phyloP scores from a whole-genome alignment of 306 rosid species.

The Myrica gale region DNA sequence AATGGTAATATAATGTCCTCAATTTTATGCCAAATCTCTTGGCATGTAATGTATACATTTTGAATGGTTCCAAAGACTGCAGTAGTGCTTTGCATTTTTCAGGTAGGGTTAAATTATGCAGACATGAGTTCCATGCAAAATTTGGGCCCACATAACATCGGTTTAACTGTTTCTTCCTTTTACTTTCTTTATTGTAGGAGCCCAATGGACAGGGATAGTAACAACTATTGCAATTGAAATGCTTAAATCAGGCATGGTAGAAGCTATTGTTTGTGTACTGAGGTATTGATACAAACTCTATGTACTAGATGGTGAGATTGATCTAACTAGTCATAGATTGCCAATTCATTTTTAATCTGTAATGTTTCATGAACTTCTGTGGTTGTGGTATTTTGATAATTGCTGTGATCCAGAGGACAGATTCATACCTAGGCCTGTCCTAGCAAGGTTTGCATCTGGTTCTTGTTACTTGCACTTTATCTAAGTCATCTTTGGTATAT shows the following conservation, averaged over 20 bases:
- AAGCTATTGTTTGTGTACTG: conserved; percentile 93
- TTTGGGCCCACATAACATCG: not conserved
- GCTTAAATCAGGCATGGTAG: conserved; percentile 97
- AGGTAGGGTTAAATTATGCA: not conserved
- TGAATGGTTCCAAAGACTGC: not conserved
- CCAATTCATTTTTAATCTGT: conserved; percentile 18
- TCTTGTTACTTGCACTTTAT: conserved; percentile 16
- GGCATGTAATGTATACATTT: not conserved
- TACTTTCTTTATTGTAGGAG: conserved; percentile 50
- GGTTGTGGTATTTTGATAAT: conserved; percentile 17
- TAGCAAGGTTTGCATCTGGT: conserved; percentile 72
- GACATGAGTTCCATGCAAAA: not conserved
- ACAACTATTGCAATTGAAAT: conserved; percentile 93
- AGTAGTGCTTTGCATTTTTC: not conserved
- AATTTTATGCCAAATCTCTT: too few species aligned
- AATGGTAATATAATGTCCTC: too few species aligned
- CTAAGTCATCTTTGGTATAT: conserved; percentile 13
- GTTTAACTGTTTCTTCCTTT: not conserved
- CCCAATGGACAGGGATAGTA: conserved; percentile 98
- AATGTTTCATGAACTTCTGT: conserved; percentile 12
- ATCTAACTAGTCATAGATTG: conserved; percentile 9
- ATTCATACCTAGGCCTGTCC: conserved; percentile 74
- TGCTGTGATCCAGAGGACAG: conserved; percentile 91
- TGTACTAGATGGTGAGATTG: conserved; percentile 11
- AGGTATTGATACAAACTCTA: conserved; percentile 47